Conservation (phyloP, 305 asterid genomes). For the Solanum hybrid region DNA sequence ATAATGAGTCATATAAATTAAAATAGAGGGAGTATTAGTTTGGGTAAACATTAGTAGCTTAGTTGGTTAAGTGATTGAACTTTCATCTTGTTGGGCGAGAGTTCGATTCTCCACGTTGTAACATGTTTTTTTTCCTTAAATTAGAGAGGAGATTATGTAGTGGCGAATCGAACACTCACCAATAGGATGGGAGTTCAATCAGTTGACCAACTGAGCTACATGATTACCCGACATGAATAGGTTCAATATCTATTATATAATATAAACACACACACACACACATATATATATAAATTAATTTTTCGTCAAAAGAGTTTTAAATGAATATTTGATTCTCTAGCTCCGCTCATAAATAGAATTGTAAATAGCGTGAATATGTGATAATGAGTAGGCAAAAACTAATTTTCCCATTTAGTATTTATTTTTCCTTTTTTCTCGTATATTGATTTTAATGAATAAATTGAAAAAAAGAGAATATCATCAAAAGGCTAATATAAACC, state of each 20-base stretch:
- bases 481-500: background rate
- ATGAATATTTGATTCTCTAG: background rate
- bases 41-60: background rate
- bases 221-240: too few species aligned
- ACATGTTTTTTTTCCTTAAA: too few species aligned
- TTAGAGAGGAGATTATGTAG: background rate
- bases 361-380: background rate
- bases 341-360: too few species aligned
- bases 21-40: background rate
- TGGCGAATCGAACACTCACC: background rate
- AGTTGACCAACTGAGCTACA: background rate
- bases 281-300: background rate
- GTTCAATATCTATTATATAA: too few species aligned
- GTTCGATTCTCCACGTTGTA: background rate
- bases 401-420: too few species aligned
- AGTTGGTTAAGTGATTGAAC: background rate
- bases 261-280: too few species aligned
- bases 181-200: background rate
- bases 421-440: background rate
- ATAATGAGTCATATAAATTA: background rate
- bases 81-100: background rate
- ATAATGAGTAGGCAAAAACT: background rate
- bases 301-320: background rate
- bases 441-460: too few species aligned
- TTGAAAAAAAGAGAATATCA: too few species aligned